Conservation (phyloP, 208 protist genomes). For the Leishmania arabica region DNA sequence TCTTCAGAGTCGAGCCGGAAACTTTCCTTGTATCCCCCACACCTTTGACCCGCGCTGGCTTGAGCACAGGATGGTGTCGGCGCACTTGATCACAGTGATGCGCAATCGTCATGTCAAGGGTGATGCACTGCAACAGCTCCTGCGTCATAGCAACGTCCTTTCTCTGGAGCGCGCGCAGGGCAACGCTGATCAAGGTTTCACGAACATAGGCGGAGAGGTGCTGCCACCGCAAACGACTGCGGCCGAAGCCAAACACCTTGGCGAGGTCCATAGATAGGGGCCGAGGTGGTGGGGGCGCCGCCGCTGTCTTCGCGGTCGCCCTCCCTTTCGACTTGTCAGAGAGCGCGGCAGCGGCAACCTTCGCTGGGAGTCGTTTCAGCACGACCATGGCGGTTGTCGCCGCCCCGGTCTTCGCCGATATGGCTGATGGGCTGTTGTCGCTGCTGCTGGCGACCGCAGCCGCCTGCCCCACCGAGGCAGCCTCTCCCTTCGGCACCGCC, state of each 20-base stretch:
- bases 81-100: slow-evolving; percentile 19
- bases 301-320: not conserved
- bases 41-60: not conserved
- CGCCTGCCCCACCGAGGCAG: not conserved
- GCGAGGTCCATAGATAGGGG: slow-evolving; percentile 18
- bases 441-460: not conserved
- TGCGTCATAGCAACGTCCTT: slow-evolving; percentile 26
- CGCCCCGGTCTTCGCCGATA: not conserved
- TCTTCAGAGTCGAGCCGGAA: slow-evolving; percentile 4
- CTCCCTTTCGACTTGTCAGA: not conserved
- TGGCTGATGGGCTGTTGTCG: not conserved
- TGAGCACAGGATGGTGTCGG: not conserved
- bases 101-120: slow-evolving; percentile 26
- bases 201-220: slow-evolving; percentile 18
- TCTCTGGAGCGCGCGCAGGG: slow-evolving; percentile 27
- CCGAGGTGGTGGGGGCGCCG: not conserved
- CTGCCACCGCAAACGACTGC: slow-evolving; percentile 12
- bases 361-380: slow-evolving; percentile 5
- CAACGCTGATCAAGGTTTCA: slow-evolving; percentile 27
- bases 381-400: not conserved
- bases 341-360: not conserved
- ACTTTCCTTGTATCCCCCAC: not conserved
- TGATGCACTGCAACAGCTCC: slow-evolving; percentile 32
- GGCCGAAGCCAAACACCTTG: slow-evolving; percentile 26
- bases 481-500: slow-evolving; percentile 12